A percentile compares a stretch with the other conserved stretches of the same genome.
Conservation (phyloP, 257 asterid species). For the Solanum sejunctum region DNA sequence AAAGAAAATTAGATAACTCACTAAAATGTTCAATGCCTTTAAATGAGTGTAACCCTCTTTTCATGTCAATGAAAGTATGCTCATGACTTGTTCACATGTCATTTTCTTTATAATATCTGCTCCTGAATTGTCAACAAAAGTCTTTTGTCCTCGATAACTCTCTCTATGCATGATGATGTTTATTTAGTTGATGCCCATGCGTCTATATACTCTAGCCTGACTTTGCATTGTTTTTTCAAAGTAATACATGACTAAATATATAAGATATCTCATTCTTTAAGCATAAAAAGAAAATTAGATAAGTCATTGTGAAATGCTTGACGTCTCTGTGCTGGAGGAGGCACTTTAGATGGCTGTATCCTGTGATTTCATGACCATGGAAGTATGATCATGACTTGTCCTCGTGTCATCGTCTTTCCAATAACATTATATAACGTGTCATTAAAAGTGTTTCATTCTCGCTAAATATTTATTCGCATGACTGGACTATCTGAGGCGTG, state of each 20-base stretch:
- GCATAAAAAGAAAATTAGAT: background rate
- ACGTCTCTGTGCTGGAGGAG: slow-evolving; percentile 32
- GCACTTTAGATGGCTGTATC: slow-evolving; percentile 23
- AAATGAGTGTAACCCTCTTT: slow-evolving; percentile 22
- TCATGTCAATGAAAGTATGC: slow-evolving; percentile 12
- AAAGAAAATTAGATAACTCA: slow-evolving; percentile 4
- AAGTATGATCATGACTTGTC: slow-evolving; percentile 12
- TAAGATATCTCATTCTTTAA: background rate
- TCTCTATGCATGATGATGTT: background rate
- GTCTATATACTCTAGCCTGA: background rate
- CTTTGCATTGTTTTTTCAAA: background rate
- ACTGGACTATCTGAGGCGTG: background rate
- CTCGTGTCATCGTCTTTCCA: background rate
- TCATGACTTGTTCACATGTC: slow-evolving; percentile 6
- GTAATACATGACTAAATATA: background rate
- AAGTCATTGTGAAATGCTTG: slow-evolving; percentile 8
- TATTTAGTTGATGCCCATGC: background rate
- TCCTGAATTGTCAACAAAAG: background rate
- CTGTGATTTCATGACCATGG: slow-evolving; percentile 16
- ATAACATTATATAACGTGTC: background rate
- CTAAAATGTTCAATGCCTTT: slow-evolving; percentile 13
- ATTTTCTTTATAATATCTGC: background rate
- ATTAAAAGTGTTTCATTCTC: background rate
- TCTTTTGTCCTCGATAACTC: background rate
- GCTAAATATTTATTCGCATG: background rate